Evolutionary conservation across 2,329 filamentous ascomycete species (phyloP), one percentile per base, ranked within the genome.

Genomic region (Cytospora chrysosperma): DNA sequence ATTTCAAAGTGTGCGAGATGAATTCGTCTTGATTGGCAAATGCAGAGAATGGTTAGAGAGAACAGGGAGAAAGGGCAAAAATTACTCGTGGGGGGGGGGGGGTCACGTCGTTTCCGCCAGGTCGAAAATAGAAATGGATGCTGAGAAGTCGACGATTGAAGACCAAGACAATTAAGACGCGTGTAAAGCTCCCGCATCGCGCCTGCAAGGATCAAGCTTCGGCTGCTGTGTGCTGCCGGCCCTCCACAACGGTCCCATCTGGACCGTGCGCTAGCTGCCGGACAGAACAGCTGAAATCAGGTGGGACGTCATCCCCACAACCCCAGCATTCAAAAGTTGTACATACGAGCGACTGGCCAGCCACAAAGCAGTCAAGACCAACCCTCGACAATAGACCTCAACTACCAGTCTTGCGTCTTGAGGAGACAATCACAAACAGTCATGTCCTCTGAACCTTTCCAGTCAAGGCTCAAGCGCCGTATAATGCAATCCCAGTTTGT

Each of bases 401-500:
- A 34, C 26, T 28, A 19, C 50, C 37, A 37, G 17, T 34, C 5
- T 47, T 4, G 53, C 21, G 12, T 32, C 17, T 12, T 30, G 19
- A 47, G n/a, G 17, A 21, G 43, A 40, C 7, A 26, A 5, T 15
- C 24, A 30, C 27, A 15, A 61, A 17, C 5, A n/a, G n/a, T n/a
- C n/a, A 66, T 66, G 64, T 47, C 64, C 21, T 57, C 61, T n/a
- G 57, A 64, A 15, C 50, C 13, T 21, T 9, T 63, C n/a, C 61
- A 51, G 37, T 34, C 61, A 10, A 61, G 64, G 50, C 40, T 66
- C 3, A 49, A 60, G 9, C 59, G 58, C 40, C 61, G 61, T 32
- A 52, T 61, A 40, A 7, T 56, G 59, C 62, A 65, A 19, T 67
- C 63, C 19, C 65, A 27, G 24, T 58, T 67, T 50, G 69, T 75